Percentiles rank a stretch among this genome's conserved stretches.
Evolutionary conservation across 1,284 basidiomycete genomes (phyloP).

Genomic region (Ustilago bromivora): DNA sequence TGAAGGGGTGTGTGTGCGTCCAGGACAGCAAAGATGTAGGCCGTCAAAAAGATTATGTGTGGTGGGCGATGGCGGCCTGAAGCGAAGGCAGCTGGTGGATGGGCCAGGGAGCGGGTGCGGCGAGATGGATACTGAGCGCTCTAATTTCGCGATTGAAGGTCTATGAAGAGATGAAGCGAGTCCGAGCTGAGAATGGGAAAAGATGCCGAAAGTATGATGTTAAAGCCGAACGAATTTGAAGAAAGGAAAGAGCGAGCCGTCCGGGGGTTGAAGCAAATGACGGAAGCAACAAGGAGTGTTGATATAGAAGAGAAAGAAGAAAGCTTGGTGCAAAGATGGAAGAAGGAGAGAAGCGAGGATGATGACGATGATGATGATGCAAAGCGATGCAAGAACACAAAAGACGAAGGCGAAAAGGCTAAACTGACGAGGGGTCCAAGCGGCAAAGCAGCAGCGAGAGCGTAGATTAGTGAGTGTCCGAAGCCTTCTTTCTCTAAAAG

Average conservation of each 20-base stretch:
- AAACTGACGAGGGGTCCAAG: not conserved
- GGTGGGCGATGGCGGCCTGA: not conserved
- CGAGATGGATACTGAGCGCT: constrained; percentile 6
- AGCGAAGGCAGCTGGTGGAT: not conserved
- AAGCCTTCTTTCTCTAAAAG: not conserved
- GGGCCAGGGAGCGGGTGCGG: not conserved
- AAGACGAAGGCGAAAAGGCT: not conserved
- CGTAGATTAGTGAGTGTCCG: not conserved
- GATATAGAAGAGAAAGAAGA: constrained; percentile 8
- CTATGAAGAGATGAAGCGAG: not conserved
- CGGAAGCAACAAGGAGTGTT: not conserved
- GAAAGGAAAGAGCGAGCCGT: constrained; percentile 8
- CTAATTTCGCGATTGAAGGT: not conserved
- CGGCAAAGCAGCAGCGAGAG: not conserved
- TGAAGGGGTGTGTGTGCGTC: not conserved
- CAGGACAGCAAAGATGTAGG: not conserved
- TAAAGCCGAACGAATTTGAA: not conserved
- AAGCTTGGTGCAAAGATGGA: constrained; percentile 1
- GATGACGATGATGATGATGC: not conserved
- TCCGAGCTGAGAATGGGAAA: not conserved
- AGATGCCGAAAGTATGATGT: not conserved
- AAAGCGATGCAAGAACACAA: constrained; percentile 2
- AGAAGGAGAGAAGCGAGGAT: not conserved
- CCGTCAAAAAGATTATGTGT: not conserved
- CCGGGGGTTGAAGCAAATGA: constrained; percentile 31